A percentile compares a stretch with the other conserved stretches of the same genome.
These are phyloP conservation scores for Tricladium varicosporioides DNA, from an alignment of 2,329 filamentous ascomycete genomes.

Conservation along the genomic window DNA sequence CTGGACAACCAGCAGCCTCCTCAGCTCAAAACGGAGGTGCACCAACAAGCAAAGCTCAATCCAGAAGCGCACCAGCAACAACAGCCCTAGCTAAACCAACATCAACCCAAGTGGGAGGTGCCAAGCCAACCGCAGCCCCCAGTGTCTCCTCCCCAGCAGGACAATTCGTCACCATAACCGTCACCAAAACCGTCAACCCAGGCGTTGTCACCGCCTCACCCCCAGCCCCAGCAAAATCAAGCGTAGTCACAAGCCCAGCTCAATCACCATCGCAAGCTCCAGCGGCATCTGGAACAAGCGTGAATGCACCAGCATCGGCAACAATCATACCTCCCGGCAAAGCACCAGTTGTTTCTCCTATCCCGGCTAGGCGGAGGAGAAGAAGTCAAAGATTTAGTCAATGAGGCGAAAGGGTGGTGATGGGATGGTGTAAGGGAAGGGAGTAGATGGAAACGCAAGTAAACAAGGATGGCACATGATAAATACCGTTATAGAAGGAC, in stretches of 20 bases:
- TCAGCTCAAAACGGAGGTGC: constrained; percentile 1
- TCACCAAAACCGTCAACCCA: constrained; percentile 31
- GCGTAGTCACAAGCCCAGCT: neutral
- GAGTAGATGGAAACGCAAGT: no score
- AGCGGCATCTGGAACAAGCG: neutral
- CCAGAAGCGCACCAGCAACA: neutral
- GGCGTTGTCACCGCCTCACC: neutral
- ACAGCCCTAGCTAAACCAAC: constrained; percentile 12
- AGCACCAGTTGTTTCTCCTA: no score
- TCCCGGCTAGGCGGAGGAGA: no score
- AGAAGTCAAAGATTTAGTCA: no score
- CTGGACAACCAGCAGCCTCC: neutral
- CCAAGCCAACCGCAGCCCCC: constrained; percentile 11
- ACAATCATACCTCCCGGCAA: no score
- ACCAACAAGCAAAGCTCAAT: neutral
- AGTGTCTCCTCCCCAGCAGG: constrained; percentile 13
- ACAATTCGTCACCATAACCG: constrained; percentile 42
- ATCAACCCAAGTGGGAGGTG: constrained; percentile 7
- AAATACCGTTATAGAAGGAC: no score
- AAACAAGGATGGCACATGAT: no score
- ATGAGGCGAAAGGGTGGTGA: no score
- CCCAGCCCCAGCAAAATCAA: neutral
- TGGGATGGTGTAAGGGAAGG: no score
- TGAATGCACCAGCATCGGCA: no score
- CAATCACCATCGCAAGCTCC: neutral